Evolutionary conservation across 768 basidiomycete species (phyloP).

Genomic region (Boletus barrowsii): DNA sequence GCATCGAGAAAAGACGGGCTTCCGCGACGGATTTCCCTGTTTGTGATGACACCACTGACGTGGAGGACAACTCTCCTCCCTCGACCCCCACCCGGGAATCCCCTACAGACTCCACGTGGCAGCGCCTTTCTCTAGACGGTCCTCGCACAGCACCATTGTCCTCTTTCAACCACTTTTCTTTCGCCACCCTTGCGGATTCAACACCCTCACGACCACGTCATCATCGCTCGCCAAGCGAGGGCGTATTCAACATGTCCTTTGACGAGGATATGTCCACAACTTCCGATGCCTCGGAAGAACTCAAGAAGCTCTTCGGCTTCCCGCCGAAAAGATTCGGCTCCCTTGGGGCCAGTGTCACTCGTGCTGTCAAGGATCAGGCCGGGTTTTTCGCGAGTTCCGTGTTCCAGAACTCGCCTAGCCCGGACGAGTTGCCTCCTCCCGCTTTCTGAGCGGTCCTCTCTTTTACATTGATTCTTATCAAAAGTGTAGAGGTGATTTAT

Average conservation of each 20-base stretch:
- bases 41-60: conserved; percentile 69
- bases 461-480: conserved; percentile 18
- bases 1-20: conserved; percentile 32
- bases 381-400: conserved; percentile 75
- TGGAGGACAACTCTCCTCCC: conserved; percentile 40
- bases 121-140: conserved; percentile 36
- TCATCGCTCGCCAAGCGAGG: conserved; percentile 66
- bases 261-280: conserved; percentile 57
- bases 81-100: conserved; percentile 54
- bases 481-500: conserved; percentile 40
- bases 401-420: conserved; percentile 86
- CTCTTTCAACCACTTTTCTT: conserved; percentile 38
- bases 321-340: conserved; percentile 29
- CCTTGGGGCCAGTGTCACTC: conserved; percentile 24
- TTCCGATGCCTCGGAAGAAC: conserved; percentile 39
- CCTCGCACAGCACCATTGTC: conserved; percentile 53
- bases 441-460: conserved; percentile 48
- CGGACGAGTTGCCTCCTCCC: conserved; percentile 75
- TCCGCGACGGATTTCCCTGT: conserved; percentile 52
- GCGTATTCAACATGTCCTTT: conserved; percentile 71
- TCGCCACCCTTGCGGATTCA: conserved; percentile 29
- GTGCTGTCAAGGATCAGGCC: conserved; percentile 32
- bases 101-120: conserved; percentile 28
- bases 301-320: conserved; percentile 34
- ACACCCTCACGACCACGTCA: conserved; percentile 39